phyloP scores from a whole-genome alignment of 139 green algal species.

The Closterium sp. region DNA sequence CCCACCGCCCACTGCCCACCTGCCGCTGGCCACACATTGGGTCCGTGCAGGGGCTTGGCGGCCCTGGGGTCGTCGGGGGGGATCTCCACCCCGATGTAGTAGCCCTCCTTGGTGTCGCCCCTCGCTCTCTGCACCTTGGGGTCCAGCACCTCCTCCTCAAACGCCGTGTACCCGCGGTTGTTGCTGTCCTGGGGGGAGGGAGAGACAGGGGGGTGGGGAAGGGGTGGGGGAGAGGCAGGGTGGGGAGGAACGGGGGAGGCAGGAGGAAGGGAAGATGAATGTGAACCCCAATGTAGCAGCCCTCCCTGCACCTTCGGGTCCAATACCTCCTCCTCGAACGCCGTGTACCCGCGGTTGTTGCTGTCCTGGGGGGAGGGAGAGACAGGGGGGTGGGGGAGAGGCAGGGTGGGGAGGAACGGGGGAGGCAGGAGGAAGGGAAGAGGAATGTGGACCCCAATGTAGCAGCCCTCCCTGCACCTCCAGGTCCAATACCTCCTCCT shows the following conservation, averaged over 20 bases:
- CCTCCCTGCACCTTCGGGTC: conserved; percentile 60
- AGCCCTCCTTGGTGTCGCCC: conserved; percentile 89
- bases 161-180: conserved; percentile 70
- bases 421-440: background rate
- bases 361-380: conserved; percentile 54
- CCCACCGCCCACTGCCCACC: background rate
- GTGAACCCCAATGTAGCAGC: conserved; percentile 59
- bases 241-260: background rate
- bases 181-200: conserved; percentile 61
- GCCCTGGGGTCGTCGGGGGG: conserved; percentile 53
- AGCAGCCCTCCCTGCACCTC: conserved; percentile 71
- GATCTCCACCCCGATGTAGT: conserved; percentile 58
- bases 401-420: conserved; percentile 6
- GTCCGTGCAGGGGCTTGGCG: conserved; percentile 75
- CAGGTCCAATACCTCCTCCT: conserved; percentile 85
- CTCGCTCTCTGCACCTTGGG: conserved; percentile 33
- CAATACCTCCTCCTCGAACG: conserved; percentile 80
- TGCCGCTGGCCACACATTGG: conserved; percentile 81
- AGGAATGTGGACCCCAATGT: conserved; percentile 41
- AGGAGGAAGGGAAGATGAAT: background rate
- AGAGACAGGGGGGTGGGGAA: background rate
- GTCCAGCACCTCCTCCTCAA: conserved; percentile 85
- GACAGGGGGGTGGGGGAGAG: background rate
- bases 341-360: conserved; percentile 72
- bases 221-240: background rate